Evolutionary conservation across 1,284 basidiomycete species (phyloP).

Genomic region (Cystobasidium pallidum): DNA sequence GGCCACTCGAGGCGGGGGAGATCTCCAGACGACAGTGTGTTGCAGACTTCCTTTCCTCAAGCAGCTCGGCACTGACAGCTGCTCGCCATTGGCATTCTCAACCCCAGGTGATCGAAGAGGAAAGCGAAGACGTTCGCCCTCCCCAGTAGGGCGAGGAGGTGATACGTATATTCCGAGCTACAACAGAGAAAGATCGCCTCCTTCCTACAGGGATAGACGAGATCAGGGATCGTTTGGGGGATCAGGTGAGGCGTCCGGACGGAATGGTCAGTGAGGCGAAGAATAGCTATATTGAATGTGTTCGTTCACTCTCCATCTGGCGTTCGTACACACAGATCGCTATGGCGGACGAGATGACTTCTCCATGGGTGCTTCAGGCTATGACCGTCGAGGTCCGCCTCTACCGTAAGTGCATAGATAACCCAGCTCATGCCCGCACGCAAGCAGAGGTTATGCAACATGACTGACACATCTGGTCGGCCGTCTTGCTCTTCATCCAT

Average conservation of each 20-base stretch:
- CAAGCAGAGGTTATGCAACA: background rate
- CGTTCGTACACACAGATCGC: too few relatives aligned
- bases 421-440: too few relatives aligned
- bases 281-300: background rate
- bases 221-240: constrained; percentile 18
- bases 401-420: constrained; percentile 21
- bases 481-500: background rate
- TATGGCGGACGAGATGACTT: constrained; percentile 28
- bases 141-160: constrained; percentile 17
- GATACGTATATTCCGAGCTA: constrained; percentile 42
- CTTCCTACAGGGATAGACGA: constrained; percentile 34
- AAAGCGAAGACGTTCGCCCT: constrained; percentile 40
- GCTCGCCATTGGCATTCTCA: background rate
- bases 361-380: constrained; percentile 5
- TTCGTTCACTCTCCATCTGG: too few relatives aligned
- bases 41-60: background rate
- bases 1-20: constrained; percentile 11
- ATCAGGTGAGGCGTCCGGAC: constrained; percentile 5
- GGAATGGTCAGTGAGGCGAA: background rate
- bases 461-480: background rate
- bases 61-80: background rate
- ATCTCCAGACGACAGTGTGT: constrained; percentile 35
- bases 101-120: constrained; percentile 35
- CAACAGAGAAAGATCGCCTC: constrained; percentile 31
- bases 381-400: constrained; percentile 36